These are phyloP conservation scores for Exsudoporus frostii DNA, from an alignment of 768 basidiomycete species.

Conservation along the genomic window DNA sequence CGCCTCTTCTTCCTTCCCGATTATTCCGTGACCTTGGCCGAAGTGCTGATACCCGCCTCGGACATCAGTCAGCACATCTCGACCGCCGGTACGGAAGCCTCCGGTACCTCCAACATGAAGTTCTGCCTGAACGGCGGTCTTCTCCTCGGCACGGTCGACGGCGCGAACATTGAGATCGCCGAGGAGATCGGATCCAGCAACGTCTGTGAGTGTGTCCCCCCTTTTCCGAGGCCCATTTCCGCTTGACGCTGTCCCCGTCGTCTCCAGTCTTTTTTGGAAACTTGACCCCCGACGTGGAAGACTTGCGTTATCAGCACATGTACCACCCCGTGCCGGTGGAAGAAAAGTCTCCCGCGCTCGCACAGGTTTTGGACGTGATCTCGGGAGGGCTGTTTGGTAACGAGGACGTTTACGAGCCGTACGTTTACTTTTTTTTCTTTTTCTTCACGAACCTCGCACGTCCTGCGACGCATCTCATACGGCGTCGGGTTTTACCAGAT, in stretches of 20 bases:
- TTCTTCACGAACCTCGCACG: too few relatives aligned
- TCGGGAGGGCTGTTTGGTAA: conserved; percentile 81
- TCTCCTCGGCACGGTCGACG: conserved; percentile 87
- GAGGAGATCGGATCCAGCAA: conserved; percentile 93
- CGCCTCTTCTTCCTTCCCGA: conserved; percentile 94
- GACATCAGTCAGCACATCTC: conserved; percentile 97
- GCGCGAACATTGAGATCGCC: conserved; percentile 95
- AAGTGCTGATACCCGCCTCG: conserved; percentile 85
- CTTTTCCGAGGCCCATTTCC: too few relatives aligned
- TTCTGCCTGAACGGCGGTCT: conserved; percentile 91
- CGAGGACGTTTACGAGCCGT: conserved; percentile 80
- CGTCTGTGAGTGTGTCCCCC: conserved; percentile 52
- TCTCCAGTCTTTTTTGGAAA: conserved; percentile 88
- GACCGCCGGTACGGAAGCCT: conserved; percentile 93
- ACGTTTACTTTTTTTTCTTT: conserved; percentile 27
- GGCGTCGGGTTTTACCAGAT: conserved; percentile 35
- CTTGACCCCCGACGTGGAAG: conserved; percentile 83
- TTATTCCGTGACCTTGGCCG: conserved; percentile 83
- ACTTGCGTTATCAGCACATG: conserved; percentile 79
- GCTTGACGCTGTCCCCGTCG: background rate
- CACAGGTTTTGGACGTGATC: conserved; percentile 73
- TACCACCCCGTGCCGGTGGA: conserved; percentile 82
- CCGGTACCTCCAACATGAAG: conserved; percentile 82
- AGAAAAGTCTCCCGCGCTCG: conserved; percentile 79
- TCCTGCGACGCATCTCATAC: conserved; percentile 12